Conservation (phyloP, 2,329 filamentous ascomycete species). For the Scolecobasidium constrictum region DNA sequence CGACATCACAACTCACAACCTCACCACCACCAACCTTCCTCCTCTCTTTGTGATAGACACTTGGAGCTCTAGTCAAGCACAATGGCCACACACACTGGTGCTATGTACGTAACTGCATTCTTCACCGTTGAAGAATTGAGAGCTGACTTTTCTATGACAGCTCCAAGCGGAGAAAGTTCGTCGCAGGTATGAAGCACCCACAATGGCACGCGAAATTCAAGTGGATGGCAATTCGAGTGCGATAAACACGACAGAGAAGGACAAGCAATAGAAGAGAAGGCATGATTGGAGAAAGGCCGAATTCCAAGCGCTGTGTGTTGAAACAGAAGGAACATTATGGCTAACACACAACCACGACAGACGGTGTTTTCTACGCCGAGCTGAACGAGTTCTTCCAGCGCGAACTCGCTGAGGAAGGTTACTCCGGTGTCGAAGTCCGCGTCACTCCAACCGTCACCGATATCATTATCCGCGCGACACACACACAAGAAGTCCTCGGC, state of each 20-base stretch:
- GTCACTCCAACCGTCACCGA: slow-evolving; percentile 99
- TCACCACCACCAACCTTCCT: not conserved
- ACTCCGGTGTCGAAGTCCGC: slow-evolving; percentile 99
- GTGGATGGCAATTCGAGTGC: too few species aligned
- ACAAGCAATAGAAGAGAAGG: too few species aligned
- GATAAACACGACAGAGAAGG: too few species aligned
- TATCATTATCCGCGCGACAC: slow-evolving; percentile 99
- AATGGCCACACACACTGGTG: slow-evolving; percentile 28
- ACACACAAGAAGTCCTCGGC: slow-evolving; percentile 99
- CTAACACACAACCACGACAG: slow-evolving; percentile 27
- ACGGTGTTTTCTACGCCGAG: slow-evolving; percentile 99
- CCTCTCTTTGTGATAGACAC: not conserved
- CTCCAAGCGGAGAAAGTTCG: slow-evolving; percentile 74
- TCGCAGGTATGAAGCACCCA: slow-evolving; percentile 30
- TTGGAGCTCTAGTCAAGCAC: slow-evolving; percentile 12
- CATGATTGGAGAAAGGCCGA: too few species aligned
- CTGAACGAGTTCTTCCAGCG: slow-evolving; percentile 99
- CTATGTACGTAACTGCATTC: slow-evolving; percentile 24
- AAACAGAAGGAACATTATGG: not conserved
- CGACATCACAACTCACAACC: not conserved
- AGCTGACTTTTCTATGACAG: slow-evolving; percentile 32
- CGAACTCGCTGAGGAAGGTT: slow-evolving; percentile 99
- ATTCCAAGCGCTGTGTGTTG: too few species aligned
- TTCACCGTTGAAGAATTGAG: not conserved
- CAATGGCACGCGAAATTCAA: too few species aligned